These are phyloP conservation scores for Colletotrichum sidae DNA, from an alignment of 2,329 filamentous ascomycete species.

Conservation along the genomic window DNA sequence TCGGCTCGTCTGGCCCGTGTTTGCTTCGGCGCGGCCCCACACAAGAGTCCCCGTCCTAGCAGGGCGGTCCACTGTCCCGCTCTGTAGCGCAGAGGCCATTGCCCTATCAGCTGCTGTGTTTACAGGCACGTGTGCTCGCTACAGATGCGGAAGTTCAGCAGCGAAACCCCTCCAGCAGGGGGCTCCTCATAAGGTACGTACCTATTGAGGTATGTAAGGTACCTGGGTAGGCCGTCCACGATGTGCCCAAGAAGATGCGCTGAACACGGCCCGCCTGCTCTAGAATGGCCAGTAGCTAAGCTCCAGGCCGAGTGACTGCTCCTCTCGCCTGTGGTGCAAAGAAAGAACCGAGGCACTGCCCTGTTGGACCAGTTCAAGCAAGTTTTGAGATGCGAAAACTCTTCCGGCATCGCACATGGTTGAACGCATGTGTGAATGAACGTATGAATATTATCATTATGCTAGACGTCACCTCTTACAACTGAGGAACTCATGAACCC, in stretches of 20 bases:
- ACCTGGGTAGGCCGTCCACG: no score
- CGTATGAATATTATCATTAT: conserved; percentile 30
- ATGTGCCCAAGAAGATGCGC: no score
- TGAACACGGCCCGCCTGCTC: no score
- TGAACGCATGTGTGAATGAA: conserved; percentile 1
- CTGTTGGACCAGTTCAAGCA: no score
- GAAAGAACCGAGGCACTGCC: conserved; percentile 11
- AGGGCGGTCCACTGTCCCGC: conserved; percentile 24
- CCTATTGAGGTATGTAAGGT: background rate
- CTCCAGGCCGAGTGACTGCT: no score
- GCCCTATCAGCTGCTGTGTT: conserved; percentile 37
- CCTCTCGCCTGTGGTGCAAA: no score
- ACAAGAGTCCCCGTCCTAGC: conserved; percentile 16
- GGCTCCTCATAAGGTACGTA: background rate
- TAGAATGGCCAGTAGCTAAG: no score
- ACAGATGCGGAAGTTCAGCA: conserved; percentile 22
- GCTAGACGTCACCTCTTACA: conserved; percentile 18
- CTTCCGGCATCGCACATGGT: no score
- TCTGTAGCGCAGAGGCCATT: conserved; percentile 32
- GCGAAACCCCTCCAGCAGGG: conserved; percentile 18
- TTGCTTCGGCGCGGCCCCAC: conserved; percentile 26
- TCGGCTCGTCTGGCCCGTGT: conserved; percentile 14
- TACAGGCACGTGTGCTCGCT: conserved; percentile 38
- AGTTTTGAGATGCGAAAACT: no score
- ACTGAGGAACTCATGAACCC: background rate